Evolutionary conservation across 2,329 filamentous ascomycete species (phyloP).

Genomic region (Aspergillus aculeatinus): DNA sequence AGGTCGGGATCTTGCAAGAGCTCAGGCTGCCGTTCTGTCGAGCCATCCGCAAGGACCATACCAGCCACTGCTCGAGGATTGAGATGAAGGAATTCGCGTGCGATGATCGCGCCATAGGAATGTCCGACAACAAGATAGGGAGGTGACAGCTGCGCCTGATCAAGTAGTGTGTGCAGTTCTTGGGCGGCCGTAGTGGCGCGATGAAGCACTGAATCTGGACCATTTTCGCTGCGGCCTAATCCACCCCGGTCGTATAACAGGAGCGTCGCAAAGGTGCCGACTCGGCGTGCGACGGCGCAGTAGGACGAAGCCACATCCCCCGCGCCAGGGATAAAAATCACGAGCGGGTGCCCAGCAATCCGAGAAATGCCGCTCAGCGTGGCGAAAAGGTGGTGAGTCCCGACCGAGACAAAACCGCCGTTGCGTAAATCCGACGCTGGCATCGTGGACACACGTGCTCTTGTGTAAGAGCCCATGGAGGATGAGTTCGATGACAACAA

Average conservation of each 20-base stretch:
- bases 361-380: slow-evolving; percentile 12
- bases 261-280: slow-evolving; percentile 29
- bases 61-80: slow-evolving; percentile 31
- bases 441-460: not conserved
- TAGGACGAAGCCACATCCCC: slow-evolving; percentile 38
- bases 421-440: not conserved
- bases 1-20: slow-evolving; percentile 34
- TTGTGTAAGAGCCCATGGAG: not conserved
- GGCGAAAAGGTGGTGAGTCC: not conserved
- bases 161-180: slow-evolving; percentile 34
- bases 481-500: not conserved
- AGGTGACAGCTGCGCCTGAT: slow-evolving; percentile 19
- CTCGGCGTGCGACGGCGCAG: slow-evolving; percentile 31
- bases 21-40: slow-evolving; percentile 34
- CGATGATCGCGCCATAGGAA: slow-evolving; percentile 43
- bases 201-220: slow-evolving; percentile 10
- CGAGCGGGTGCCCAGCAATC: slow-evolving; percentile 26
- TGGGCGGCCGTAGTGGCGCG: slow-evolving; percentile 28
- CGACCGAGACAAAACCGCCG: not conserved
- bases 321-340: slow-evolving; percentile 37
- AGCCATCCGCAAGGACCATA: slow-evolving; percentile 40
- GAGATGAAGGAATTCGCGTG: slow-evolving; percentile 40
- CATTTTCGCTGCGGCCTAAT: slow-evolving; percentile 35
- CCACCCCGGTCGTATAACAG: slow-evolving; percentile 42
- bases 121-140: slow-evolving; percentile 40